Conservation (phyloP, 768 basidiomycete species). For the Lepiota venenata region DNA sequence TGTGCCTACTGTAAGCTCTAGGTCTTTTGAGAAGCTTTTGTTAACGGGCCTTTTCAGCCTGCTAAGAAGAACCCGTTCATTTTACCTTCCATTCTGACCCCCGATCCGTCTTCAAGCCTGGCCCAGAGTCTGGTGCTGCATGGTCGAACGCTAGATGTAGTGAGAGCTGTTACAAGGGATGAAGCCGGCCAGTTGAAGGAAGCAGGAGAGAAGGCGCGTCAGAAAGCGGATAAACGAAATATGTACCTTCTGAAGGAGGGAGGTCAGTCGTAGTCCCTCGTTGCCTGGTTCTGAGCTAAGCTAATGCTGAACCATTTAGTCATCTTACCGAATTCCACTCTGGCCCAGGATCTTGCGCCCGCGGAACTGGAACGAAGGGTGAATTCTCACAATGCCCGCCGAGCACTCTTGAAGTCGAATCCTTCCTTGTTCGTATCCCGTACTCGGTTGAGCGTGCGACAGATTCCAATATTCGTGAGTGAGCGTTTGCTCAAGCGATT, state of each 20-base stretch:
- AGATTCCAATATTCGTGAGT: constrained; percentile 86
- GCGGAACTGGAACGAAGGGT: constrained; percentile 86
- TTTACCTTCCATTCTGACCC: constrained; percentile 85
- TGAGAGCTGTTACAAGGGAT: constrained; percentile 87
- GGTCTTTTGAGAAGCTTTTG: background rate
- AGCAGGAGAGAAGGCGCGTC: constrained; percentile 76
- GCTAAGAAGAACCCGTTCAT: constrained; percentile 80
- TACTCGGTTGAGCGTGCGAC: constrained; percentile 91
- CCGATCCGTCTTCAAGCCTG: constrained; percentile 85
- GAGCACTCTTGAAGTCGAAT: constrained; percentile 81
- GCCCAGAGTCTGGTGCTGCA: constrained; percentile 85
- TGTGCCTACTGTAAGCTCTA: constrained; percentile 23
- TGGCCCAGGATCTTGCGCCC: constrained; percentile 63
- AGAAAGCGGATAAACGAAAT: constrained; percentile 93
- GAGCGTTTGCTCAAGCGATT: constrained; percentile 90
- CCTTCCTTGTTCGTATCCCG: constrained; percentile 93
- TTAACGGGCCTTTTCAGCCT: constrained; percentile 28
- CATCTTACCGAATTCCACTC: constrained; percentile 84
- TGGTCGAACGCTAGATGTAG: constrained; percentile 89
- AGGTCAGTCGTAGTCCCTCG: constrained; percentile 45
- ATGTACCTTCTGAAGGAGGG: constrained; percentile 96
- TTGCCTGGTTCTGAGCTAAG: background rate
- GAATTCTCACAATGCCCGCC: constrained; percentile 80
- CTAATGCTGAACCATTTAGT: constrained; percentile 43
- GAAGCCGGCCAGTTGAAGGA: constrained; percentile 87